A percentile compares a stretch with the other conserved stretches of the same genome.
phyloP scores from a whole-genome alignment of 2,329 filamentous ascomycete genomes.

The Scedosporium minutisporum region DNA sequence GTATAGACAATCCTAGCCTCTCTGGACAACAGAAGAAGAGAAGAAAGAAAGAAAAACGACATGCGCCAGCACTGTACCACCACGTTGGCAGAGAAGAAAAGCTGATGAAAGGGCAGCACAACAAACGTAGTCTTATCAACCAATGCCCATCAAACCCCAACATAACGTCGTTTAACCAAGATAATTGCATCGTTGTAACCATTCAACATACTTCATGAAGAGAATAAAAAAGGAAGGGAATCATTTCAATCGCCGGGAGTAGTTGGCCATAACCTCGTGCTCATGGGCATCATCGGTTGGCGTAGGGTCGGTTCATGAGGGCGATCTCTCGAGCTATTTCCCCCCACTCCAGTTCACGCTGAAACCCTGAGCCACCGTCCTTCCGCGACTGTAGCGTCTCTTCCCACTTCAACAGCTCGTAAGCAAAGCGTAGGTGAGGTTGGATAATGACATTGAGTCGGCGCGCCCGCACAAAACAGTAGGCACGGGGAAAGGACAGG shows the following conservation, averaged over 20 bases:
- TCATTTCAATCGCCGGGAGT: too few relatives aligned
- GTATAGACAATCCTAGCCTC: too few relatives aligned
- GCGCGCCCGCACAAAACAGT: constrained; percentile 89
- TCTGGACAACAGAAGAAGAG: too few relatives aligned
- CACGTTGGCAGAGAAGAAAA: background rate
- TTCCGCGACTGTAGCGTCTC: constrained; percentile 52
- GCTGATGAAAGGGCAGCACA: background rate
- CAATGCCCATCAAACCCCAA: background rate
- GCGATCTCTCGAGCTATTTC: constrained; percentile 85
- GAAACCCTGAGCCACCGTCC: constrained; percentile 41
- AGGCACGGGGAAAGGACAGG: constrained; percentile 82
- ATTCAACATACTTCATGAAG: background rate
- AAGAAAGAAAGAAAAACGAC: too few relatives aligned
- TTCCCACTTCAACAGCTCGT: constrained; percentile 95
- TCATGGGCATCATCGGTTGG: constrained; percentile 6
- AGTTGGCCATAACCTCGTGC: too few relatives aligned
- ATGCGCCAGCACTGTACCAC: too few relatives aligned
- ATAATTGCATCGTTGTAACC: background rate
- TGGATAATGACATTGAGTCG: constrained; percentile 97
- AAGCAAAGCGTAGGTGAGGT: constrained; percentile 87
- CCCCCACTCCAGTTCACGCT: constrained; percentile 82
- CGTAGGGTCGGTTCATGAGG: constrained; percentile 87
- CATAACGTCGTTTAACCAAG: background rate
- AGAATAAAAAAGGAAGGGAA: background rate
- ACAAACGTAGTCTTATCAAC: too few relatives aligned